Percentiles rank a stretch among this genome's conserved stretches.
These are phyloP conservation scores for Penicillium vulpinum DNA, from an alignment of 2,329 filamentous ascomycete genomes.

Conservation along the genomic window DNA sequence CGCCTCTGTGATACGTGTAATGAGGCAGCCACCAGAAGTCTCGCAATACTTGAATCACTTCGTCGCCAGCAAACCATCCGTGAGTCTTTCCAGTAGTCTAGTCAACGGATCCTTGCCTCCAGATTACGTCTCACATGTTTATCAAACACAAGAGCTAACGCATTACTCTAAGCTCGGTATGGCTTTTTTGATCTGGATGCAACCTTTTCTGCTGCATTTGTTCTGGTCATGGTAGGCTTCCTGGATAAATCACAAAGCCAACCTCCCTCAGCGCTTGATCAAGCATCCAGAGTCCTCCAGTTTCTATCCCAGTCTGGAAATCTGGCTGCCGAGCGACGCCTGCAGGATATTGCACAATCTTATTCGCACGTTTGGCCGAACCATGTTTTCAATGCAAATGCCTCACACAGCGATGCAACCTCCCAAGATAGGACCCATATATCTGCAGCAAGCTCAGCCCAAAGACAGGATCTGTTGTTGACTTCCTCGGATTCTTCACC, in stretches of 20 bases:
- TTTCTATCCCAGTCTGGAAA: slow-evolving; percentile 20
- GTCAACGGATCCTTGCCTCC: too few species aligned
- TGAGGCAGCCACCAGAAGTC: slow-evolving; percentile 22
- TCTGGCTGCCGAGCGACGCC: slow-evolving; percentile 17
- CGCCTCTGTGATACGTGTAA: slow-evolving; percentile 23
- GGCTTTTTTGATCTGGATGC: slow-evolving; percentile 27
- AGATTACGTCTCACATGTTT: background rate
- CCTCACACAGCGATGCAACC: background rate
- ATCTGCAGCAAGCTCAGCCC: background rate
- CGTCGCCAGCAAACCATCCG: slow-evolving; percentile 18
- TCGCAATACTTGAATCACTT: slow-evolving; percentile 19
- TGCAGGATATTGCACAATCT: slow-evolving; percentile 22
- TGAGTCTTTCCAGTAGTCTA: slow-evolving; percentile 1
- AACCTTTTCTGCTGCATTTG: slow-evolving; percentile 25
- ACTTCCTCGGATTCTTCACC: background rate
- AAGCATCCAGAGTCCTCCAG: slow-evolving; percentile 18
- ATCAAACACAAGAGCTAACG: background rate
- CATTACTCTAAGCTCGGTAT: slow-evolving; percentile 9
- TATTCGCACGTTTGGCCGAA: slow-evolving; percentile 18
- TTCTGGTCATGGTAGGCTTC: slow-evolving; percentile 23
- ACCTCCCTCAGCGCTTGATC: slow-evolving; percentile 13
- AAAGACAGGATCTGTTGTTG: background rate
- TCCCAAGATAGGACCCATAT: background rate
- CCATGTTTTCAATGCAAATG: slow-evolving; percentile 1
- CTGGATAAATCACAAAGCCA: slow-evolving; percentile 8